Evolutionary conservation across 257 asterid species (phyloP).

Genomic region (Coffea canephora): DNA sequence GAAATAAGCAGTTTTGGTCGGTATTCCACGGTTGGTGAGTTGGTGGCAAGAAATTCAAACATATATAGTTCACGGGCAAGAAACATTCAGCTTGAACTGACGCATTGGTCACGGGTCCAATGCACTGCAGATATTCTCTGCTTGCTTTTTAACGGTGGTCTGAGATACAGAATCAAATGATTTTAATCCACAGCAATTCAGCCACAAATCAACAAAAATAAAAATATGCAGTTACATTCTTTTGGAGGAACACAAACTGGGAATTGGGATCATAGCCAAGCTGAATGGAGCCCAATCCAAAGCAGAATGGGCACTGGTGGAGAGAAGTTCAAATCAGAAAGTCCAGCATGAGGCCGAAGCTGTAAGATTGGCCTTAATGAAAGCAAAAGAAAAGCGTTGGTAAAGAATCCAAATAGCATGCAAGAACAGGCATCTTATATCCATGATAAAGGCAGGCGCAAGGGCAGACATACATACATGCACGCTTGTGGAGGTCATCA

Average conservation of each 20-base stretch:
- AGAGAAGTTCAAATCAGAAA: too few relatives aligned
- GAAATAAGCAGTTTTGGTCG: conserved; percentile 4
- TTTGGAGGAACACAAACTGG: neutral
- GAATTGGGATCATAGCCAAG: too few relatives aligned
- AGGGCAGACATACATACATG: too few relatives aligned
- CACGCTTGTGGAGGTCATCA: too few relatives aligned
- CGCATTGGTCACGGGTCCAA: neutral
- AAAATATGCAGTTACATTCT: neutral
- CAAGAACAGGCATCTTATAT: too few relatives aligned
- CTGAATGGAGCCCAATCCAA: too few relatives aligned
- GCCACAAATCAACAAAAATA: neutral
- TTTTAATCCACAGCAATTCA: neutral
- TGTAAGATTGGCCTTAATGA: too few relatives aligned
- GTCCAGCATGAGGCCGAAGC: too few relatives aligned
- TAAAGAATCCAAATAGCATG: too few relatives aligned
- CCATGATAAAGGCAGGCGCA: too few relatives aligned
- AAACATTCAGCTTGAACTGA: neutral
- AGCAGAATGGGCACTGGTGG: too few relatives aligned
- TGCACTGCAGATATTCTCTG: neutral
- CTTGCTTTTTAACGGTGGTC: neutral
- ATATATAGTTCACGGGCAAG: neutral
- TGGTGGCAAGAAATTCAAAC: neutral
- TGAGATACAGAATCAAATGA: neutral
- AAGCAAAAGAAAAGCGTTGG: too few relatives aligned
- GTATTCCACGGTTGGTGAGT: neutral